Evolutionary conservation across 768 basidiomycete genomes (phyloP).

Genomic region (Naganishia onofrii): DNA sequence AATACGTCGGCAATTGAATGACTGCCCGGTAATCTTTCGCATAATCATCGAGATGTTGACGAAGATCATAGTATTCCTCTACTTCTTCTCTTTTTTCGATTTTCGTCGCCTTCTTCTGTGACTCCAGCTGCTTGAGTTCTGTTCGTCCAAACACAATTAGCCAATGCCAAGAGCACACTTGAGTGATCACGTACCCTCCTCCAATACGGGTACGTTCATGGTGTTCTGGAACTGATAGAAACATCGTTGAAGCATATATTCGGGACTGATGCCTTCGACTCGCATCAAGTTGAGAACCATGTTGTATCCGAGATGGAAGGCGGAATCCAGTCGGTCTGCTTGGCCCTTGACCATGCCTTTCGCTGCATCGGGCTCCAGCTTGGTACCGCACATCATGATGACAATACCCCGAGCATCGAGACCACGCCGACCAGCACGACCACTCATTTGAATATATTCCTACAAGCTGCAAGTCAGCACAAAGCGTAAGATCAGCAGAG

Average conservation of each 20-base stretch:
- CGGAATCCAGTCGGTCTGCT: constrained; percentile 93
- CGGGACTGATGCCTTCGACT: constrained; percentile 96
- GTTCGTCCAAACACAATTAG: not conserved
- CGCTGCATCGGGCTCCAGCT: constrained; percentile 84
- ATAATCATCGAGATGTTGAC: constrained; percentile 90
- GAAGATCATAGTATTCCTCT: constrained; percentile 83
- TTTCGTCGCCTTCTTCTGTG: constrained; percentile 56
- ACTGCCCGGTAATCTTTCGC: constrained; percentile 82
- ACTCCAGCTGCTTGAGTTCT: constrained; percentile 6
- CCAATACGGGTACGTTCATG: constrained; percentile 69
- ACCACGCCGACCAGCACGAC: constrained; percentile 93
- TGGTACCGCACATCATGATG: constrained; percentile 99
- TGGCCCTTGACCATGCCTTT: constrained; percentile 98
- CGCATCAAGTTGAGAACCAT: constrained; percentile 98
- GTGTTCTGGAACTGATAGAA: constrained; percentile 99
- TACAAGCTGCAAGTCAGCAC: constrained; percentile 52
- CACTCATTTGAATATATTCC: constrained; percentile 99
- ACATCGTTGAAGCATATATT: constrained; percentile 94
- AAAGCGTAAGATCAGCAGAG: not conserved
- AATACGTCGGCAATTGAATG: constrained; percentile 90
- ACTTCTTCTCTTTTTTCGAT: constrained; percentile 81
- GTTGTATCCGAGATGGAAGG: constrained; percentile 97
- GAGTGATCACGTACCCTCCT: constrained; percentile 60
- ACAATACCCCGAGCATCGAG: constrained; percentile 98
- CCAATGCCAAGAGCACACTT: not conserved